A percentile compares a stretch with the other conserved stretches of the same genome.
Evolutionary conservation across 257 asterid genomes (phyloP).

Genomic region (Cruciata laevipes): DNA sequence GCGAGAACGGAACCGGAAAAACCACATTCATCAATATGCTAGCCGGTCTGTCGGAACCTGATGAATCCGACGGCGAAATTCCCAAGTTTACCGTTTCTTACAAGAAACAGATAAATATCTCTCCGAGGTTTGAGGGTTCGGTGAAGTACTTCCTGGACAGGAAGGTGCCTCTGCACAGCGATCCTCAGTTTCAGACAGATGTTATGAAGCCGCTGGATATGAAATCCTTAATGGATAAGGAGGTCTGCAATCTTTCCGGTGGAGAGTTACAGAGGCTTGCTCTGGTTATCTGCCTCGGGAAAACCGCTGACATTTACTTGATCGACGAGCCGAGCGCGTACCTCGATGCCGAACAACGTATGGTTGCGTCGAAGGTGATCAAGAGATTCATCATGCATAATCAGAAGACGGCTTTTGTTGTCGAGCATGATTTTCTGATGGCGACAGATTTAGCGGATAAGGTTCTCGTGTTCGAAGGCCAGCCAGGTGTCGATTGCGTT

Average conservation of each 20-base stretch:
- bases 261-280: constrained; percentile 99
- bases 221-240: constrained; percentile 95
- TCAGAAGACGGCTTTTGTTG: constrained; percentile 89
- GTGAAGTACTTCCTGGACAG: constrained; percentile 69
- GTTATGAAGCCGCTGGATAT: constrained; percentile 96
- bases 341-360: constrained; percentile 98
- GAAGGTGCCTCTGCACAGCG: constrained; percentile 72
- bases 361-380: constrained; percentile 93
- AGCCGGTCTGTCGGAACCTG: constrained; percentile 94
- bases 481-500: constrained; percentile 69
- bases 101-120: constrained; percentile 80
- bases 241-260: constrained; percentile 92
- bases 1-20: constrained; percentile 98
- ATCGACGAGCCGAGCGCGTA: constrained; percentile 98
- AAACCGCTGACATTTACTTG: constrained; percentile 97
- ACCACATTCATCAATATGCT: constrained; percentile 95
- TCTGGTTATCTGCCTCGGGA: constrained; percentile 82
- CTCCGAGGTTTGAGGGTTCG: constrained; percentile 59
- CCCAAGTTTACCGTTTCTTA: constrained; percentile 92
- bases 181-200: constrained; percentile 90
- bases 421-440: constrained; percentile 96
- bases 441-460: constrained; percentile 96
- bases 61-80: constrained; percentile 58
- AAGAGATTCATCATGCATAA: constrained; percentile 95
- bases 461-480: constrained; percentile 90